A percentile compares a stretch with the other conserved stretches of the same genome.
Conservation (phyloP, 2,329 filamentous ascomycete species). For the Xylaria sp. region DNA sequence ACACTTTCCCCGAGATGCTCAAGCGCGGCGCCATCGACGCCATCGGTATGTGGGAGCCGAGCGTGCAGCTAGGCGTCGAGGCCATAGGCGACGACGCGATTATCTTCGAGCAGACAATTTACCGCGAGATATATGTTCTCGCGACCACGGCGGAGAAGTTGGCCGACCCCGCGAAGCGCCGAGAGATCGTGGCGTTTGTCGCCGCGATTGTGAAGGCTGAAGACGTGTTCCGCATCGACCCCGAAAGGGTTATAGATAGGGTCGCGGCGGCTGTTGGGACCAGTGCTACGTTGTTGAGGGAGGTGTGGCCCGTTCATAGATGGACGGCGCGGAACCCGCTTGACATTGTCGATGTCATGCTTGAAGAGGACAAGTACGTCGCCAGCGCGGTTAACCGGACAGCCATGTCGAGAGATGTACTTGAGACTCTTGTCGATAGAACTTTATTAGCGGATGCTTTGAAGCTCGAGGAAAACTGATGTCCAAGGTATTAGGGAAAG, state of each 20-base stretch:
- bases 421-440: constrained; percentile 19
- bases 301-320: constrained; percentile 32
- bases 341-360: constrained; percentile 37
- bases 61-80: constrained; percentile 40
- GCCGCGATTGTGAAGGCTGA: constrained; percentile 40
- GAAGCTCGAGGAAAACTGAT: too few relatives aligned
- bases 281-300: constrained; percentile 25
- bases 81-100: constrained; percentile 36
- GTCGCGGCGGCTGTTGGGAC: constrained; percentile 37
- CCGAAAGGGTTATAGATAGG: constrained; percentile 34
- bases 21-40: constrained; percentile 38
- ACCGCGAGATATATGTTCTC: constrained; percentile 44
- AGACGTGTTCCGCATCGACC: constrained; percentile 37
- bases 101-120: constrained; percentile 40
- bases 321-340: constrained; percentile 37
- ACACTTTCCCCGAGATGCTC: constrained; percentile 41
- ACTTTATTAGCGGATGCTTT: constrained; percentile 1
- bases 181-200: constrained; percentile 42
- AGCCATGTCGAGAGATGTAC: constrained; percentile 23
- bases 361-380: constrained; percentile 38
- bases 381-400: constrained; percentile 5
- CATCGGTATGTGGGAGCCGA: constrained; percentile 45
- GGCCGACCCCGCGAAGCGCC: constrained; percentile 35
- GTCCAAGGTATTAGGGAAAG: too few relatives aligned
- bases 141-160: constrained; percentile 43